phyloP scores from a whole-genome alignment of 495 filamentous ascomycete species.

The Talaromyces nanjingensis region DNA sequence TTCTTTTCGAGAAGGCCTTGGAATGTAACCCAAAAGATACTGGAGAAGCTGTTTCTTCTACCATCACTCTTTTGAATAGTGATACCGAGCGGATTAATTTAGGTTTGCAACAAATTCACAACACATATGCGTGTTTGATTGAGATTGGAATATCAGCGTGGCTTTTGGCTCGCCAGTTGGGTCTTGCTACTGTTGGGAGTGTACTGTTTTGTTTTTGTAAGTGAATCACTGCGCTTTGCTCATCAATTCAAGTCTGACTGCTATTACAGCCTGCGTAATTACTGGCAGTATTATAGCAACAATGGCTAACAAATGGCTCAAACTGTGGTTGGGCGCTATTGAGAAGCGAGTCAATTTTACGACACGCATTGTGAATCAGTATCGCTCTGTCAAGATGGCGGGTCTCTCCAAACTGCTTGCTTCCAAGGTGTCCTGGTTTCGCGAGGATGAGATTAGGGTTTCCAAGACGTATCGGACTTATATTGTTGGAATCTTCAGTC shows the following conservation, averaged over 20 bases:
- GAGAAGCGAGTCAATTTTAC: neutral
- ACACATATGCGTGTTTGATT: neutral
- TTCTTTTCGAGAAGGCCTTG: neutral
- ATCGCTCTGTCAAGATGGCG: neutral
- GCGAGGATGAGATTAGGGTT: neutral
- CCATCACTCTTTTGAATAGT: neutral
- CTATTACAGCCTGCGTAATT: neutral
- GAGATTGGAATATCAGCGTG: neutral
- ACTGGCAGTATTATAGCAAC: neutral
- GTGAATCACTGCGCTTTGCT: neutral
- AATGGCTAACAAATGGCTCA: neutral
- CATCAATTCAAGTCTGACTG: neutral
- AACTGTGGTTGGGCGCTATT: neutral
- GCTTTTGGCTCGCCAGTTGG: neutral
- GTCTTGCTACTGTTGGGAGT: neutral
- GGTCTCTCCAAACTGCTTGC: neutral
- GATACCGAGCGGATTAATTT: neutral
- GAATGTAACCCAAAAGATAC: neutral
- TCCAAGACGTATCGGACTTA: neutral
- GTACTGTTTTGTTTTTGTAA: neutral
- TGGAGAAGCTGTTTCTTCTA: neutral
- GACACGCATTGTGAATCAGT: neutral
- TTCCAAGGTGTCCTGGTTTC: neutral
- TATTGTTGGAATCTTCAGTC: neutral
- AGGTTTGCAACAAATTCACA: neutral